Base-by-base conservation (phyloP, 2,329 filamentous ascomycete species). In the Scleromitrula shiraiana region DNA sequence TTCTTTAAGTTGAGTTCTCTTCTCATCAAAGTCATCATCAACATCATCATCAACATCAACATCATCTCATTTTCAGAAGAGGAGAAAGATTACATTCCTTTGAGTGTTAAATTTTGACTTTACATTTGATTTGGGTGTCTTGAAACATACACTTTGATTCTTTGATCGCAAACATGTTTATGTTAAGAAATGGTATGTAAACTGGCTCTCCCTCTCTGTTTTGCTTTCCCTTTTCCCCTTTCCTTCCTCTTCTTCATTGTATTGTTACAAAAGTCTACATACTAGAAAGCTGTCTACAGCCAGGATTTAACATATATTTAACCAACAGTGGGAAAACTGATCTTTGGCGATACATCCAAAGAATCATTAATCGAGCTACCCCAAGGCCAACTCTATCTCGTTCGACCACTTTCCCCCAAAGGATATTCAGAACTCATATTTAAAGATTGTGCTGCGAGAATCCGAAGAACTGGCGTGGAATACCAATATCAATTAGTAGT, bases 361-460 rank as follows among this genome's bases (percentile, higher is more conserved):
- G 90, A 97, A 72, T 85, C 88, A 40, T 81, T 98, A 64, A 88
- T 95, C 68, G 90, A 97, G 65, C 83, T 98, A 36, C 82, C 90
- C 14, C 89, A 97, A 68, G 93, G 93, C 64, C 90, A 97, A 68
- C 87, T 98, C 37, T 98, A 96, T 68, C 84, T 98, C 58, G 93
- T 98, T 60, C 87, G 93, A 60, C 93, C 93, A 9, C 79, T 88
- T 41, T 97, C 91, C 7, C 89, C 91, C 49, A 98, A 98, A 68
- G 93, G 93, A 56, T 97, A 96, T 67, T 96, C 91, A 1, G 93
- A 98, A 68, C 88, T 97, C 64, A 95, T 98, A 68, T 98, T 96
- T 76, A 95, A 93, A 68, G 93, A 98, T 80, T 85, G 89, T 32
- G 86, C 88, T 39, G 88, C 91, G 45, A 88, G 85, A 54, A 94